These are phyloP conservation scores for Xylaria hypoxylon DNA, from an alignment of 2,329 filamentous ascomycete species.

Conservation along the genomic window DNA sequence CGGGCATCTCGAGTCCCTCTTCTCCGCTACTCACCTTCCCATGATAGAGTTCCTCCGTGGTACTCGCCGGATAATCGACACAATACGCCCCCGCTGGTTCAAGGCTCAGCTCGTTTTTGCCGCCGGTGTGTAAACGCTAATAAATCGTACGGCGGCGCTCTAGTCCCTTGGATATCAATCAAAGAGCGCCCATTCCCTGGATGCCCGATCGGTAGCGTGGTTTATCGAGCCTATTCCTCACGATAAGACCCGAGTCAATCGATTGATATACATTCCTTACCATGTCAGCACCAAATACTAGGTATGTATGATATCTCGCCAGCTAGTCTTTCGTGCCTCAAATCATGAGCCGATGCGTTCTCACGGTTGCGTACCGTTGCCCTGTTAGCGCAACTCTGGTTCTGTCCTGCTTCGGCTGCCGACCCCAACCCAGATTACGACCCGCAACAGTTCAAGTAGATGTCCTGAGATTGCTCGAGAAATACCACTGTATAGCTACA, in stretches of 20 bases:
- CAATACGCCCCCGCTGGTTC: slow-evolving; percentile 19
- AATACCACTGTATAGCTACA: slow-evolving; percentile 1
- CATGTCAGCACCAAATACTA: slow-evolving; percentile 48
- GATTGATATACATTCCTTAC: slow-evolving; percentile 31
- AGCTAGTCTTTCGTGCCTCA: slow-evolving; percentile 24
- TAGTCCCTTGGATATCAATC: slow-evolving; percentile 39
- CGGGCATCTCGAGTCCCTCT: slow-evolving; percentile 12
- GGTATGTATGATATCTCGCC: slow-evolving; percentile 42
- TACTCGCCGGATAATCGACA: slow-evolving; percentile 27
- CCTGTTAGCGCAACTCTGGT: slow-evolving; percentile 23
- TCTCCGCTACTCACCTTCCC: slow-evolving; percentile 13
- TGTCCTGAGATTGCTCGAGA: background rate
- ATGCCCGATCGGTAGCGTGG: slow-evolving; percentile 31
- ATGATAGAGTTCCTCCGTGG: slow-evolving; percentile 27
- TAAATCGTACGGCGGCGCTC: slow-evolving; percentile 40
- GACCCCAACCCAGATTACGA: background rate
- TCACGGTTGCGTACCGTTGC: background rate
- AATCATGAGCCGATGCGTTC: background rate
- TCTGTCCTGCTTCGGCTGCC: slow-evolving; percentile 1
- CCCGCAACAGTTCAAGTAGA: background rate
- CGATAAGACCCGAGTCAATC: slow-evolving; percentile 13
- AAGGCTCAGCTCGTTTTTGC: slow-evolving; percentile 16
- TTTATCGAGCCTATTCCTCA: slow-evolving; percentile 17
- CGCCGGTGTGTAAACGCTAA: slow-evolving; percentile 25
- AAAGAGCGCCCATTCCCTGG: slow-evolving; percentile 40